A percentile compares a stretch with the other conserved stretches of the same genome.
phyloP scores from a whole-genome alignment of 2,329 filamentous ascomycete species.

The Diaporthe humulicola region DNA sequence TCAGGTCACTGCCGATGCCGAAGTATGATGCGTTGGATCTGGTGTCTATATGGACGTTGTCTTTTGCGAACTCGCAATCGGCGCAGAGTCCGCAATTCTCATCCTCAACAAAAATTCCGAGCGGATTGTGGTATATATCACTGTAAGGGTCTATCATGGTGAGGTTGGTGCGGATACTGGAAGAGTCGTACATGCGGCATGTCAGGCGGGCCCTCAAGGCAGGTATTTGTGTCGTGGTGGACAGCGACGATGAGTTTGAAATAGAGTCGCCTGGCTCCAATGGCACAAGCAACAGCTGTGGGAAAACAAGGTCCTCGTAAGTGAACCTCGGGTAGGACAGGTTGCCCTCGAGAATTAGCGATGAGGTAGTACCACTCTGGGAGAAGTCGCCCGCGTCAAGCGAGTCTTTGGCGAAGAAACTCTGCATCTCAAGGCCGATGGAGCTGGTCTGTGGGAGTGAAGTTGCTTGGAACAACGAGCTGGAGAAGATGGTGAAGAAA shows the following conservation, averaged over 20 bases:
- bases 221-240: neutral
- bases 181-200: neutral
- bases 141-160: neutral
- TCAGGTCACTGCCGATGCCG: slow-evolving; percentile 37
- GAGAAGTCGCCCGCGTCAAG: neutral
- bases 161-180: neutral
- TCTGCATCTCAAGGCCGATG: slow-evolving; percentile 40
- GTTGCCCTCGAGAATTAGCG: slow-evolving; percentile 52
- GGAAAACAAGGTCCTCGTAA: slow-evolving; percentile 47
- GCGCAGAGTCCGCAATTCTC: neutral
- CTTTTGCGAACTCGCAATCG: neutral
- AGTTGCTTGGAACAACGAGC: slow-evolving; percentile 50
- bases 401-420: slow-evolving; percentile 50
- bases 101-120: neutral
- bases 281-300: neutral
- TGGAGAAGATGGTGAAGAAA: slow-evolving; percentile 50
- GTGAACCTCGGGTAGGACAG: slow-evolving; percentile 54
- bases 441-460: slow-evolving; percentile 47
- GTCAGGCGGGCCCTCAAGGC: neutral
- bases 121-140: neutral
- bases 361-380: slow-evolving; percentile 41
- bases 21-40: slow-evolving; percentile 42
- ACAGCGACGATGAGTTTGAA: slow-evolving; percentile 41
- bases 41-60: neutral
- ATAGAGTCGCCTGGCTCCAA: neutral